Evolutionary conservation across 345 rosid species (phyloP), one percentile per base, ranked within the genome.

Genomic region (Eucalyptus victrix): DNA sequence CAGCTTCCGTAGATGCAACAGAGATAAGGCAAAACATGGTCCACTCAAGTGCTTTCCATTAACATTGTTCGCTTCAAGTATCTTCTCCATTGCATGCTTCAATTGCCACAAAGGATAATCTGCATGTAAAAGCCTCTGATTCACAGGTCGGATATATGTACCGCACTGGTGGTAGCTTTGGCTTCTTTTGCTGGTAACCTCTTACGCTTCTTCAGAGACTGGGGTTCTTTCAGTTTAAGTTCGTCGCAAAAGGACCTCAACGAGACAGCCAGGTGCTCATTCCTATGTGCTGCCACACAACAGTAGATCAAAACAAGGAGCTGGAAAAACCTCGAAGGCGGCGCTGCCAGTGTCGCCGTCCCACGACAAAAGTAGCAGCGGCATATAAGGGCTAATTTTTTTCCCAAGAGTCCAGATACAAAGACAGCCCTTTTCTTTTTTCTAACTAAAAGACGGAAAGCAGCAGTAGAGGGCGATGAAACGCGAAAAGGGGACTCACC

Each of bases 261-360:
- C 7, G 93, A 90, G 16, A 92, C 60, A 58, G 97, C 91, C 86
- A 96, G 91, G 87, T 92, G 94, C 89, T 96, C 96, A 83, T 98
- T 98, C 91, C 98, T 94, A 88, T 94, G 99, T n/a, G 98, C 99
- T 97, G 96, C 88, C 93, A 90, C 76, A 89, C 86, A 62, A 89
- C 58, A 32, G 60, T 45, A 62, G 42, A 54, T 53, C 42, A 80
- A 83, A 49, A 50, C 85, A 18, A 50, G 60, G 47, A 16, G 47
- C 1, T 76, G 30, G 30, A 76, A 40, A 76, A 44, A 21, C 47
- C 30, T 6, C 42, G 5, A 37, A 76, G 85, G 85, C 30, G 85
- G 85, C 17, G 5, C 85, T 2, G 85, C 85, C 9, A 4, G 85
- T 23, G 47, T 40, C 24, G 47, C 85, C 12, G 85, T 76, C 85